Evolutionary conservation across 371 early-diverging fungal genomes (phyloP).

Genomic region (Lichtheimia corymbifera): DNA sequence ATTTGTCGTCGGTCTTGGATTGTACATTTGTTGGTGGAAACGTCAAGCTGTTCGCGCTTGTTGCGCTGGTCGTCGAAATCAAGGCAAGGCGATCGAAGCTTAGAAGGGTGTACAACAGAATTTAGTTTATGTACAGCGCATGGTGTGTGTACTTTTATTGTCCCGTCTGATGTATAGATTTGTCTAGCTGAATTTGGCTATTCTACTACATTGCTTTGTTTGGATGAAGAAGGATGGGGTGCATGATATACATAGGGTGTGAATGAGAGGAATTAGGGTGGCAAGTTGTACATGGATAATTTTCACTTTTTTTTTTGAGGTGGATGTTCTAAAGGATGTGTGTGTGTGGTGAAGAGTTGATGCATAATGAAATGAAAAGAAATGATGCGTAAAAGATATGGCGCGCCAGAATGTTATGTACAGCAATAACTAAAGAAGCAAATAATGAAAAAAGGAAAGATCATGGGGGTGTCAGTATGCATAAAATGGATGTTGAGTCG

Average conservation of each 20-base stretch:
- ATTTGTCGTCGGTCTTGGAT: slow-evolving; percentile 16
- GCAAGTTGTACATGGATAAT: too few relatives aligned
- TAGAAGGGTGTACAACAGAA: not conserved
- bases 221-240: not conserved
- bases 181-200: not conserved
- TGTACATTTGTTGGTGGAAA: slow-evolving; percentile 15
- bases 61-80: not conserved
- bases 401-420: not conserved
- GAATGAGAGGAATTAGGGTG: slow-evolving; percentile 1
- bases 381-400: too few relatives aligned
- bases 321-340: too few relatives aligned
- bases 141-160: slow-evolving; percentile 1
- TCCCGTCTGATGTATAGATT: not conserved
- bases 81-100: slow-evolving; percentile 1
- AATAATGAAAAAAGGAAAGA: slow-evolving; percentile 7
- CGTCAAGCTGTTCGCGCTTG: slow-evolving; percentile 2
- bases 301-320: too few relatives aligned
- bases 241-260: slow-evolving; percentile 9
- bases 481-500: slow-evolving; percentile 1
- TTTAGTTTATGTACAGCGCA: not conserved
- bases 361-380: too few relatives aligned
- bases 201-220: slow-evolving; percentile 5
- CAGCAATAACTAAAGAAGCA: not conserved
- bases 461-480: too few relatives aligned
- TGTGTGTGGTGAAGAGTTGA: too few relatives aligned